A percentile compares a stretch with the other conserved stretches of the same genome.
phyloP scores from a whole-genome alignment of 345 rosid genomes.

The Dipteronia sinensis region DNA sequence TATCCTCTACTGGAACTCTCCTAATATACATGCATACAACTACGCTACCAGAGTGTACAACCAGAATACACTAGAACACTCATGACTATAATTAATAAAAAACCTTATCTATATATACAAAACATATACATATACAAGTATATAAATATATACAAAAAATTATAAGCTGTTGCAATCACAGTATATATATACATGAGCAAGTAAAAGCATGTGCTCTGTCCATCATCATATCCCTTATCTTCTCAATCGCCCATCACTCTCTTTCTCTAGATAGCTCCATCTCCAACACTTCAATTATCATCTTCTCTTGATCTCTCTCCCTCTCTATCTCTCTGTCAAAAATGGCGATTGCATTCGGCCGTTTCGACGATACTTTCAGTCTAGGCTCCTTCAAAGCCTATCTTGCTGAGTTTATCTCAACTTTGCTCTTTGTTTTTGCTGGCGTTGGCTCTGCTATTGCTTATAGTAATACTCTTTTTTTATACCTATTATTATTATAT shows the following conservation, averaged over 20 bases:
- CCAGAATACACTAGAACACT: neutral
- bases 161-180: neutral
- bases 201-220: conserved; percentile 15
- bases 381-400: conserved; percentile 77
- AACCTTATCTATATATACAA: neutral
- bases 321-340: neutral
- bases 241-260: neutral
- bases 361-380: conserved; percentile 82
- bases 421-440: conserved; percentile 90
- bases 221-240: neutral
- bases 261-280: neutral
- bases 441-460: conserved; percentile 97
- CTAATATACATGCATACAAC: neutral
- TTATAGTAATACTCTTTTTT: conserved; percentile 42
- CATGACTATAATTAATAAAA: neutral
- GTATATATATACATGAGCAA: neutral
- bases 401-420: conserved; percentile 92
- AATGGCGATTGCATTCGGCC: conserved; percentile 77
- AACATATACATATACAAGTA: neutral
- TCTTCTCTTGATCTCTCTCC: no score
- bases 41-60: neutral
- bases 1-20: no score
- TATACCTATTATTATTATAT: neutral
- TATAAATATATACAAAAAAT: no score
- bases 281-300: neutral